Evolutionary conservation across 148 eudicot genomes (phyloP), one percentile per base, ranked within the genome.

Genomic region (Rhododendron mucronatum): DNA sequence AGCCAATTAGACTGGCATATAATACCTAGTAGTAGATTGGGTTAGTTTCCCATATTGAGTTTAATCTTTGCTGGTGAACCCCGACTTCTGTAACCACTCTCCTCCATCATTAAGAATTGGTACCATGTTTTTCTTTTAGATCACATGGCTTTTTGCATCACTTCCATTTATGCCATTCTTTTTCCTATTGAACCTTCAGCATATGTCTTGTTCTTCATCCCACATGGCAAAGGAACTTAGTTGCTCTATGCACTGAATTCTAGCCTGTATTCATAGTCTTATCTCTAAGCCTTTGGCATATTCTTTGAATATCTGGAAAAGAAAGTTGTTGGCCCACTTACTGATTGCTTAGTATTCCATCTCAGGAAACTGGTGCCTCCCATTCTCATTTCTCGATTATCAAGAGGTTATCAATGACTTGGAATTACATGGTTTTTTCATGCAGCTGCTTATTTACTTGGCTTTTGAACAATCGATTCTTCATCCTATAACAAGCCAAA

Each of bases 271-370:
- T 51, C 15, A 44, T 23, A 10, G 16, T 82, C 73, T 82, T 55
- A 11, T 23, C 84, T 30, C 48, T 18, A 30, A 53, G 44, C 67
- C n/a, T 53, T 33, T 7, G 11, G 8, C 59, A 81, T 33, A 12
- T 53, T 81, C 67, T 14, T 33, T 8, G 23, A 51, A 55, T 37
- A 81, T 16, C 3, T 15, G 16, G 75, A 50, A 80, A 50, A 6
- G 82, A 80, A 80, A 23, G 55, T 50, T 50, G 82, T 26, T 50
- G 39, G 35, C 30, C 18, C 35, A 15, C 39, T 45, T 59, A 44
- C 26, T 82, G 76, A 44, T 63, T 83, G 84, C 76, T 83, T n/a
- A 83, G 35, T 35, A n/a, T 83, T 82, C 84, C 84, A 57, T 37
- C 48, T 20, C 20, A 82, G 50, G 28, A 2, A 28, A 61, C 50